phyloP scores from a whole-genome alignment of 257 asterid species.

The Leptodermis oblonga region DNA sequence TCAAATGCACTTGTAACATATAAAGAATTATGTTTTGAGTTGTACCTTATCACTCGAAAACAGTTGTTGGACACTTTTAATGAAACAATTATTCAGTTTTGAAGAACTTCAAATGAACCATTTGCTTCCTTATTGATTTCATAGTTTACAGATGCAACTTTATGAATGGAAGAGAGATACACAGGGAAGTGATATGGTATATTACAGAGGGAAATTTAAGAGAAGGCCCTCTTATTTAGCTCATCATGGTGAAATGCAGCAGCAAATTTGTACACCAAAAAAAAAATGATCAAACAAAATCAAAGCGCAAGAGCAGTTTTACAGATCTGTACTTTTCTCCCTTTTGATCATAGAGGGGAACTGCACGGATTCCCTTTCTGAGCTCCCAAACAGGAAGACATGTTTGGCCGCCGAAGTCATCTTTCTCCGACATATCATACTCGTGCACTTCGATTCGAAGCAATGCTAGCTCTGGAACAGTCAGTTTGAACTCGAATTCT shows the following conservation, averaged over 20 bases:
- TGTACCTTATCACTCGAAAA: not conserved
- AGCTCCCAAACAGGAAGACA: conserved; percentile 76
- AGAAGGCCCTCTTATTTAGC: not conserved
- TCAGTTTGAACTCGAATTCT: conserved; percentile 56
- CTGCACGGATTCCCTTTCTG: conserved; percentile 61
- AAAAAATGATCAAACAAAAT: conserved; percentile 28
- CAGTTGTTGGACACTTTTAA: not conserved
- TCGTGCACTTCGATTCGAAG: conserved; percentile 83
- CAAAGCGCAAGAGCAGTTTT: conserved; percentile 50
- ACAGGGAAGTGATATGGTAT: no score
- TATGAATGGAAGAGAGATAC: no score
- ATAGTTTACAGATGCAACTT: not conserved
- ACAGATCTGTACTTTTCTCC: conserved; percentile 75
- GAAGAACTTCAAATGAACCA: not conserved
- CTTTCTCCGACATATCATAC: conserved; percentile 61
- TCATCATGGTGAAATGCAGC: no score
- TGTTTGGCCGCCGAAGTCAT: conserved; percentile 89
- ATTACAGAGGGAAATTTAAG: no score
- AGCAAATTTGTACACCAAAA: not conserved
- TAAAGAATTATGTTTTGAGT: no score
- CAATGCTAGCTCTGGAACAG: conserved; percentile 68
- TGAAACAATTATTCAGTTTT: not conserved
- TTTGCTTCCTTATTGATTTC: not conserved
- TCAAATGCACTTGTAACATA: not conserved
- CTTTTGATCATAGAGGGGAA: conserved; percentile 48